Evolutionary conservation across 2,329 filamentous ascomycete genomes (phyloP).

Genomic region (Orbilia blumenaviensis): DNA sequence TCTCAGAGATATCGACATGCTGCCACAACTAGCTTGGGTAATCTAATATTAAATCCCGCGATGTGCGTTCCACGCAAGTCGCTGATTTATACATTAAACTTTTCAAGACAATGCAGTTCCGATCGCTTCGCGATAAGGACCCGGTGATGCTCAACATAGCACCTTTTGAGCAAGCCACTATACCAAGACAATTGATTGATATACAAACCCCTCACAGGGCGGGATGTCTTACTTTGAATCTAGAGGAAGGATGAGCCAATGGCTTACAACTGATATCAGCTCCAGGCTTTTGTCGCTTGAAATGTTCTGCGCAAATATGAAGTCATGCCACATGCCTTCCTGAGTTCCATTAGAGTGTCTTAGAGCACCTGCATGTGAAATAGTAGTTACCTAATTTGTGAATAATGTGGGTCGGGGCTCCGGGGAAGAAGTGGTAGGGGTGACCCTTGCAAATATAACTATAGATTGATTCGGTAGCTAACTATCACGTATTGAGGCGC

Average conservation of each 20-base stretch:
- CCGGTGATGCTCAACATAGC: not conserved
- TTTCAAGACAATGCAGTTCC: not conserved
- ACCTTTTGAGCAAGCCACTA: not conserved
- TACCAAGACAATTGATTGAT: slow-evolving; percentile 25
- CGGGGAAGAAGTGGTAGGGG: not conserved
- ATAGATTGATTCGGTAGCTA: slow-evolving; percentile 38
- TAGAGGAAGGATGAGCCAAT: not conserved
- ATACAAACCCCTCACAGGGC: slow-evolving; percentile 9
- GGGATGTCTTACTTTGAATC: slow-evolving; percentile 30
- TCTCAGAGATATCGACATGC: not conserved
- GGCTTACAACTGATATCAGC: no score
- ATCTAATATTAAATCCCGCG: not conserved
- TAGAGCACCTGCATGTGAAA: slow-evolving; percentile 39
- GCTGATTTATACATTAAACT: not conserved
- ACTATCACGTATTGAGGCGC: slow-evolving; percentile 16
- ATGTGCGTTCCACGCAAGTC: slow-evolving; percentile 4
- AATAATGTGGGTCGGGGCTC: slow-evolving; percentile 15
- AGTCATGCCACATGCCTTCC: slow-evolving; percentile 53
- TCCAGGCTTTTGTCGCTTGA: no score
- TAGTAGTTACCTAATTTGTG: slow-evolving; percentile 41
- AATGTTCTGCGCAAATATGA: slow-evolving; percentile 35
- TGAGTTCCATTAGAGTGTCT: slow-evolving; percentile 6
- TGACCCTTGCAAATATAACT: slow-evolving; percentile 5
- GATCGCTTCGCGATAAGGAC: not conserved
- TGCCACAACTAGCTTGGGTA: not conserved